Evolutionary conservation across 768 basidiomycete genomes (phyloP), one percentile per base, ranked within the genome.

Genomic region (Lentinula lateritia): DNA sequence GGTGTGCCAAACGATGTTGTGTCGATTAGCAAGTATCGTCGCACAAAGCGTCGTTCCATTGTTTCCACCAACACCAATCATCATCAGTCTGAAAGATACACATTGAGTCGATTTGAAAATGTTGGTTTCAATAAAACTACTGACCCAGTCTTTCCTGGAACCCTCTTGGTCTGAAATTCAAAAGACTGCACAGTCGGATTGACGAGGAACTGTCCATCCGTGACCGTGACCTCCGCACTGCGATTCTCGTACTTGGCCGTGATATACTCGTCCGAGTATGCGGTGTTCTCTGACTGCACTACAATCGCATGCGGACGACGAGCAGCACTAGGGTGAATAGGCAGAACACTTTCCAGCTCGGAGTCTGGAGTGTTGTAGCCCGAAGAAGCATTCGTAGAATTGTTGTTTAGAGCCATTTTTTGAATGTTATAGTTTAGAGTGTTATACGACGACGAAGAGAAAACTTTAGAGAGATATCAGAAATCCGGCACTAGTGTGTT

Each of bases 21-120:
- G 90, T 66, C 87, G 88, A 82, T 98, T 98, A 68, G 97, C 97
- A 67, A 97, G 85, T 72, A 98, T 87, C 63, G 95, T 97, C 12
- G 97, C 95, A 65, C 87, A 89, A 52, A 98, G 83, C 32, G 96
- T 98, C 52, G 90, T 84, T 56, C 96, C 97, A 71, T 99, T 99
- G 84, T 99, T 99, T 57, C 97, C 96, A 61, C 96, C 96, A 62
- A 95, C 76, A 62, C 97, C 97, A 67, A 98, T 89, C 85, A 99
- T 90, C 91, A 99, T 90, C 65, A 99, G 82, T 60, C 96, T 98
- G 63, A 8, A 55, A 59, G 64, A 41, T n/a, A 52, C 62, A 48
- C 58, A 42, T 28, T 28, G 28, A 28, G 28, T 28, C 50, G 38
- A 36, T 34, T 60, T 13, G 28, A 63, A 68, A 50, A 39, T 35